phyloP scores from a whole-genome alignment of 208 protist species.

The Jaenimonas drosophilae region DNA sequence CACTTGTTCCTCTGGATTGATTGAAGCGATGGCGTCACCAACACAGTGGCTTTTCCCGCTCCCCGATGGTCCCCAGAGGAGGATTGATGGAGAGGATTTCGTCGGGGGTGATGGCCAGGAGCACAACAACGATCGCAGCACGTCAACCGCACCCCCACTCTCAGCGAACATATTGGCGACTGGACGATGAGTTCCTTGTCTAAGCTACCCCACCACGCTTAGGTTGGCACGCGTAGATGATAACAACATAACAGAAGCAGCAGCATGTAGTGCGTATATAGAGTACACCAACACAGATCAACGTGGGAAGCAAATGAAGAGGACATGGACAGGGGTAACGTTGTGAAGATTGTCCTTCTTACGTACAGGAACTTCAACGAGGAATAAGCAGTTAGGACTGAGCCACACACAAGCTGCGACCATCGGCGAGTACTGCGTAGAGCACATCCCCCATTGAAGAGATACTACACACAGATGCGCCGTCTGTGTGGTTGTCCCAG shows the following conservation, averaged over 20 bases:
- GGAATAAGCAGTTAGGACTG: no score
- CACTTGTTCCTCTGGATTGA: not conserved
- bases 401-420: no score
- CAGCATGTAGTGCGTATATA: not conserved
- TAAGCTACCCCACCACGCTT: not conserved
- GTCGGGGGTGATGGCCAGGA: slow-evolving; percentile 36
- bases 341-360: no score
- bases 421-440: no score
- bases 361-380: no score
- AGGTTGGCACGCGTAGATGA: not conserved
- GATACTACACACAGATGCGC: no score
- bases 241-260: slow-evolving; percentile 3
- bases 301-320: no score
- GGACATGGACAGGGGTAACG: no score
- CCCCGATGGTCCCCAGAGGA: slow-evolving; percentile 37
- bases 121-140: slow-evolving; percentile 25
- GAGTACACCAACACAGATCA: no score
- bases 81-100: slow-evolving; percentile 19
- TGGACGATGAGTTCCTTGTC: not conserved
- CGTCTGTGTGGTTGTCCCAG: no score
- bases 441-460: no score
- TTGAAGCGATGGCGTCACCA: not conserved
- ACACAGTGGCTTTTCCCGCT: slow-evolving; percentile 65
- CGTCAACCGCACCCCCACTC: slow-evolving; percentile 12
- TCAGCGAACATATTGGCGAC: not conserved